Percentiles rank a stretch among this genome's conserved stretches.
Conservation (phyloP, 202 grass and related monocot genomes). For the Schoenoplectus triqueter region DNA sequence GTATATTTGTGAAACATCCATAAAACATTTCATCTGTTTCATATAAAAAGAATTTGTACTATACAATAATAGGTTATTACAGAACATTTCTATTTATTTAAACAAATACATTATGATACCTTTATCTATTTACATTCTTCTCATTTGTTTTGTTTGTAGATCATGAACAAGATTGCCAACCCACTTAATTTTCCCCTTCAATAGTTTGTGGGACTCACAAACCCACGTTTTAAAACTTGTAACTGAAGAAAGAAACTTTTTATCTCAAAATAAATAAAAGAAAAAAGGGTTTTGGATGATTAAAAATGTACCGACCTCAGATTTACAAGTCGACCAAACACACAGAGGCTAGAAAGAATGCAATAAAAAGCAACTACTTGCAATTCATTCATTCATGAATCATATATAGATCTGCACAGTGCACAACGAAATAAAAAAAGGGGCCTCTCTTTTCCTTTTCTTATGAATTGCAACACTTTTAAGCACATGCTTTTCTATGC, state of each 20-base stretch:
- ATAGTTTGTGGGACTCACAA: slow-evolving; percentile 27
- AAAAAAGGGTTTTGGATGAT: slow-evolving; percentile 11
- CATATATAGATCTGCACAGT: slow-evolving; percentile 12
- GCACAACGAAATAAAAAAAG: slow-evolving; percentile 18
- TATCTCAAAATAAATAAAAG: slow-evolving; percentile 17
- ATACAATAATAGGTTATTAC: background rate
- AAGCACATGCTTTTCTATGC: slow-evolving; percentile 28
- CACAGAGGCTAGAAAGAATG: slow-evolving; percentile 33
- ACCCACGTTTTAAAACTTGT: slow-evolving; percentile 34
- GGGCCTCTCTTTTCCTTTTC: slow-evolving; percentile 1
- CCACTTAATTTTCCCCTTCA: slow-evolving; percentile 14
- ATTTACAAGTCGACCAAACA: slow-evolving; percentile 34
- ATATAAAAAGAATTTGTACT: background rate
- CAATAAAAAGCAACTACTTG: slow-evolving; percentile 10
- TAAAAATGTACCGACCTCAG: slow-evolving; percentile 25
- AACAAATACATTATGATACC: background rate
- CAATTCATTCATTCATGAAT: slow-evolving; percentile 18
- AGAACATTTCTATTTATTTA: background rate
- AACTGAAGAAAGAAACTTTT: slow-evolving; percentile 40
- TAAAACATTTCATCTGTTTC: too few species aligned
- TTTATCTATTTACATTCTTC: background rate
- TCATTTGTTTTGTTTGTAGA: background rate
- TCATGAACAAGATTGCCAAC: slow-evolving; percentile 14
- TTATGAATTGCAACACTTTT: slow-evolving; percentile 27
- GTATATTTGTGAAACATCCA: background rate